Base-by-base conservation (phyloP, 345 rosid genomes). In the Rhizophora mangle region DNA sequence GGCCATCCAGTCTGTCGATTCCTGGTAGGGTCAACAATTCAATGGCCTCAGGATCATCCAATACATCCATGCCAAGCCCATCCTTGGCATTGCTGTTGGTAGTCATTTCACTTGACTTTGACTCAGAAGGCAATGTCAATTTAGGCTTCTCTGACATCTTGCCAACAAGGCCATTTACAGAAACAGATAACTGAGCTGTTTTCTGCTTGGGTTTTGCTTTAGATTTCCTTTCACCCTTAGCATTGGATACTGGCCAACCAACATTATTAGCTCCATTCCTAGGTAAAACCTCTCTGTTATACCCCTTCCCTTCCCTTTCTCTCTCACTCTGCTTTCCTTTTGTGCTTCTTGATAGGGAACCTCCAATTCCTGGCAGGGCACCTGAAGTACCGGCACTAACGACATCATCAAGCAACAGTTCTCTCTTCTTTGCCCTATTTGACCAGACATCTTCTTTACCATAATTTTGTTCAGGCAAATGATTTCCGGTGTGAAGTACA, bases 251-350 rank as follows among this genome's bases (percentile, higher is more conserved):
- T 60, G 93, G 92, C 77, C 98, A 84, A 64, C 91, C 91, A 58
- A 84, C 74, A 86, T 86, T 95, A 79, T 80, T 86, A 69, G 88
- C 79, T 77, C 89, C 92, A 62, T 85, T 79, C 77, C 93, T 86
- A 60, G 90, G 85, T 70, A 74, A 68, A 72, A 79, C 82, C 78
- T 82, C 93, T 73, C 92, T 85, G 77, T 76, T 80, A 43, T 86
- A 93, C 75, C 86, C 96, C 75, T 87, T 95, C 59, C 97, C 97
- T 62, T 95, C 98, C 80, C 98, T 90, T 68, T 92, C 98, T 80
- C 99, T 86, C 75, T 95, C 97, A 72, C 98, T 95, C 76, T 97
- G 86, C 82, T 86, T 95, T 74, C 99, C 97, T 76, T 92, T 95
- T 29, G 89, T 78, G 78, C 86, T 90, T 86, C 86, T 84, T 80